Percentiles rank a stretch among this genome's conserved stretches.
Conservation (phyloP, 164 flowering plant genomes). For the Macadamia tetraphylla region DNA sequence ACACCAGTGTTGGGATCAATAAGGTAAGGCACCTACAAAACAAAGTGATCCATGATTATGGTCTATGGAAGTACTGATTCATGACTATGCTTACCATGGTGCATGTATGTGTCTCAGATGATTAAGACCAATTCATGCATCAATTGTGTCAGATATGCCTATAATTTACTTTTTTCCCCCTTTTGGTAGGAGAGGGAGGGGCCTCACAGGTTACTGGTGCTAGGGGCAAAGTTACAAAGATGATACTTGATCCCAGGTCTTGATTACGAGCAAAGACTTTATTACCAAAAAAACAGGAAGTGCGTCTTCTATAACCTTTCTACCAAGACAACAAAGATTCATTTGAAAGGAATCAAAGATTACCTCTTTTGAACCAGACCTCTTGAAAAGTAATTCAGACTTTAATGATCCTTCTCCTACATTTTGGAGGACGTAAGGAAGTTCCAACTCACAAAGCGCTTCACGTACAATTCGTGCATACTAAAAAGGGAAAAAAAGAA, state of each 20-base stretch:
- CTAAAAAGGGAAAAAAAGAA: constrained; percentile 20
- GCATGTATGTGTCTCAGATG: too few species aligned
- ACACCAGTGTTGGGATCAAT: constrained; percentile 67
- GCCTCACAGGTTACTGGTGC: too few species aligned
- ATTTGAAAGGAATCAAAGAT: not conserved
- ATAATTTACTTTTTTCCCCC: too few species aligned
- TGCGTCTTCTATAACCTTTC: not conserved
- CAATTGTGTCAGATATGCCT: too few species aligned
- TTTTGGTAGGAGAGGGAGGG: too few species aligned
- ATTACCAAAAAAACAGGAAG: too few species aligned
- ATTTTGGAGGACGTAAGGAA: constrained; percentile 64
- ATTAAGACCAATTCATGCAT: too few species aligned
- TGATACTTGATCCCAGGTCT: not conserved
- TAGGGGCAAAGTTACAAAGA: too few species aligned
- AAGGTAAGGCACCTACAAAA: constrained; percentile 59
- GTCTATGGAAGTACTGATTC: too few species aligned
- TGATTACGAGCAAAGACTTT: not conserved
- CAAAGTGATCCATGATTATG: not conserved
- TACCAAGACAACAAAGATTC: not conserved
- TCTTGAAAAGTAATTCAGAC: constrained; percentile 32
- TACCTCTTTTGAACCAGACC: constrained; percentile 56
- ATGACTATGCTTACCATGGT: too few species aligned
- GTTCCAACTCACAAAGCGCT: constrained; percentile 75
- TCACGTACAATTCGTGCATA: constrained; percentile 71
- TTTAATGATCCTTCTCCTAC: constrained; percentile 61